These are phyloP conservation scores for Quercus phellos DNA, from an alignment of 331 rosid species.

Conservation along the genomic window DNA sequence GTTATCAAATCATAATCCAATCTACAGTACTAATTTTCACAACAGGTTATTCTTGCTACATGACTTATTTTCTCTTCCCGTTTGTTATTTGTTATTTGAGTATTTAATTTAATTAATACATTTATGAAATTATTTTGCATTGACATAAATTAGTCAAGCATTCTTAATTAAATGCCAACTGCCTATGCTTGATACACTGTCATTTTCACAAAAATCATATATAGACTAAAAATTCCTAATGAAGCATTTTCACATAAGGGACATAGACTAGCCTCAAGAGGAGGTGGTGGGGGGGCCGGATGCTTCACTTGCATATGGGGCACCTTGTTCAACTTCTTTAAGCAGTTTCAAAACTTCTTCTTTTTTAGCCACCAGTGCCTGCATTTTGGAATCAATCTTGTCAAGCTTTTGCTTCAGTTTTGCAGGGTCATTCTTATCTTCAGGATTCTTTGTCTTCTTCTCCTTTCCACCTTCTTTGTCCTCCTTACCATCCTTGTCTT, in stretches of 20 bases:
- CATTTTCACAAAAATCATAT: neutral
- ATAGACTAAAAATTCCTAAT: neutral
- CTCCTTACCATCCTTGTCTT: slow-evolving; percentile 22
- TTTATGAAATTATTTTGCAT: neutral
- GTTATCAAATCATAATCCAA: neutral
- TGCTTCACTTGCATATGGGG: neutral
- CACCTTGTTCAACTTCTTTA: slow-evolving; percentile 20
- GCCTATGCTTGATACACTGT: no score
- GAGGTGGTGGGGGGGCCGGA: neutral
- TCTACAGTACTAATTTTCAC: neutral
- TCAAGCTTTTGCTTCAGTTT: slow-evolving; percentile 34
- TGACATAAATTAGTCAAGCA: neutral
- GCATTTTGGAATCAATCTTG: slow-evolving; percentile 25
- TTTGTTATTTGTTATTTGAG: neutral
- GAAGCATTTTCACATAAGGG: neutral
- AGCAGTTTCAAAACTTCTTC: slow-evolving; percentile 26
- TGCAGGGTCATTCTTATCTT: slow-evolving; percentile 25
- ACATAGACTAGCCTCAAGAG: neutral
- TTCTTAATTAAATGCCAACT: no score
- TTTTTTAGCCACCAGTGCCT: slow-evolving; percentile 26
- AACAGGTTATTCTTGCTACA: neutral
- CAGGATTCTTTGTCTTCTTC: slow-evolving; percentile 34
- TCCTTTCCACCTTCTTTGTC: slow-evolving; percentile 12
- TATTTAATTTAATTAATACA: neutral
- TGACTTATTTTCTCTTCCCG: neutral